Base-by-base conservation (phyloP, 2,329 filamentous ascomycete species). In the Diplodia scrobiculata region DNA sequence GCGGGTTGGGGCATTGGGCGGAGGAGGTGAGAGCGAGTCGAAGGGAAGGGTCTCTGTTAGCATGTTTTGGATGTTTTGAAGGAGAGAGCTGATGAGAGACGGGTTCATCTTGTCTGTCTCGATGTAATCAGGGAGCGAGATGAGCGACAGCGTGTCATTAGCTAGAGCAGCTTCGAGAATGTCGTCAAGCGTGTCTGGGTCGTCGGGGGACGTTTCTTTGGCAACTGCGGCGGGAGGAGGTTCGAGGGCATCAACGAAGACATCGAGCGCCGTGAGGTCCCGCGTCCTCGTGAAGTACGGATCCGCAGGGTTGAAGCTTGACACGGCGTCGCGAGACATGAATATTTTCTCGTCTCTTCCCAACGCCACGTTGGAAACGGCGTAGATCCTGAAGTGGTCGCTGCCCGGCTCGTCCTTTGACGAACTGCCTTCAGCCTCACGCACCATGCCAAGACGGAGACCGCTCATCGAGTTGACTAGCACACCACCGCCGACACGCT, bases 271-370 rank as follows among this genome's bases (percentile, higher is more conserved):
- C 66, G 90, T 83, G 3, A 86, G 78, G 72, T 97, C 91, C 54
- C 90, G 86, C 29, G 93, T 83, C 32, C 91, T 86, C 10, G 88
- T 90, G 76, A 97, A 97, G 66, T 93, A 89, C 14, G 92, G 91
- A 76, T 97, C 94, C 25, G 87, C 86, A 41, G 92, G 85, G 69
- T 91, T 89, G 66, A 89, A 87, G 32, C 92, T 87, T 29, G 79
- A 74, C 48, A 83, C 72, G 0, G 94, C 85, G 67, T 92, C 87
- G 27, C 90, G 87, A 54, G 89, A 84, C 69, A 98, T 85, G 74
- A 91, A 91, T 21, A 97, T 87, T 69, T 89, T 91, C 77, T 98
- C 94, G 73, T 98, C 92, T 55, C 90, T 89, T 3, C 94, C 94
- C 3, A 99, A 82, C 0, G 90, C 86, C 48, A 93, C 85, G 70